Percentiles rank a stretch among this genome's conserved stretches.
These are phyloP conservation scores for Xylariaceae sp. DNA, from an alignment of 2,329 filamentous ascomycete genomes.

Conservation along the genomic window DNA sequence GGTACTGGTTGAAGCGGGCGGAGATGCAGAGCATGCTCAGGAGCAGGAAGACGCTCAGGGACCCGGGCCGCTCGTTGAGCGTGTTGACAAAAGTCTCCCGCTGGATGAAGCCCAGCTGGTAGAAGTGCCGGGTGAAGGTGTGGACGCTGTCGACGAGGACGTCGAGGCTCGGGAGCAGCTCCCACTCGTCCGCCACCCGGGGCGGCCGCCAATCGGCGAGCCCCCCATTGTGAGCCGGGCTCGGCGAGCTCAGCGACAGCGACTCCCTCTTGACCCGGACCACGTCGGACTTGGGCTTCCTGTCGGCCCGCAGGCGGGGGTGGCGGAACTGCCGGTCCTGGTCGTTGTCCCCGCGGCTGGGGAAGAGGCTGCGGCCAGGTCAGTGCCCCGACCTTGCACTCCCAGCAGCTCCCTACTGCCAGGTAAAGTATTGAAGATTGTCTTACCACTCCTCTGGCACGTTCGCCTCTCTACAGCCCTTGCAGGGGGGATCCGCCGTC, in stretches of 20 bases:
- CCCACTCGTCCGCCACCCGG: conserved; percentile 38
- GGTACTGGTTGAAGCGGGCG: conserved; percentile 42
- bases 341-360: conserved; percentile 44
- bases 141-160: conserved; percentile 46
- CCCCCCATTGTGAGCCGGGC: conserved; percentile 12
- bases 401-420: too few species aligned
- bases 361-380: conserved; percentile 36
- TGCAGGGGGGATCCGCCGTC: conserved; percentile 42
- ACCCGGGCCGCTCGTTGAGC: conserved; percentile 37
- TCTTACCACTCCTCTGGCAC: conserved; percentile 43
- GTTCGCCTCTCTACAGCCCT: conserved; percentile 43
- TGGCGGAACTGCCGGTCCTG: conserved; percentile 49
- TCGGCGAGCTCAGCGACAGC: conserved; percentile 12
- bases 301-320: conserved; percentile 43
- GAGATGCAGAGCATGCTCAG: conserved; percentile 50
- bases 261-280: conserved; percentile 22
- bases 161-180: conserved; percentile 38
- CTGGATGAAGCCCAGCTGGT: conserved; percentile 52
- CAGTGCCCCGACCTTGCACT: too few species aligned
- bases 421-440: not conserved
- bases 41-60: conserved; percentile 47
- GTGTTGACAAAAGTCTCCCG: conserved; percentile 42
- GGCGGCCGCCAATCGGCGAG: conserved; percentile 25
- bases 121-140: conserved; percentile 47
- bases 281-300: conserved; percentile 27